Conservation (phyloP, 2,329 filamentous ascomycete species). For the Capronia americana region DNA sequence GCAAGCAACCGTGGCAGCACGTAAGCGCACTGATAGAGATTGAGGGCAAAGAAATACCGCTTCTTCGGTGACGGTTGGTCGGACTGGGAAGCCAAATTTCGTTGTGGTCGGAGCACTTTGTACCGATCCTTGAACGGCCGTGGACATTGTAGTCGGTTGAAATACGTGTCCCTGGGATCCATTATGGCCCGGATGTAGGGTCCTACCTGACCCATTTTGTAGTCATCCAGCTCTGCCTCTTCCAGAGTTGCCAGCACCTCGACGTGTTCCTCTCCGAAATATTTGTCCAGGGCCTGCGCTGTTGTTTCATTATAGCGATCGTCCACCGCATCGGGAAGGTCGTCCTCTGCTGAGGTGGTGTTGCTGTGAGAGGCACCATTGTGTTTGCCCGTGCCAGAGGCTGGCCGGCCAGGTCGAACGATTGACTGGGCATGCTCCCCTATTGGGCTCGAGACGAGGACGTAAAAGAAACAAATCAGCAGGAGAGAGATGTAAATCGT, state of each 20-base stretch:
- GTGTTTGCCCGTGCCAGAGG: not conserved
- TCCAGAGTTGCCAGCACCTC: not conserved
- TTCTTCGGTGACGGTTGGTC: constrained; percentile 5
- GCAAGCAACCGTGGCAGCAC: constrained; percentile 61
- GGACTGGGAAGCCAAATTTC: not conserved
- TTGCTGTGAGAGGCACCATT: not conserved
- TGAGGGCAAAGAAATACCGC: constrained; percentile 60
- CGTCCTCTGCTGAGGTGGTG: not conserved
- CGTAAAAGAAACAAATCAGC: constrained; percentile 14
- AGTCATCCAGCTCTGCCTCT: constrained; percentile 12
- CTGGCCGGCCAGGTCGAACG: constrained; percentile 1
- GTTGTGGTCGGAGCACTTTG: constrained; percentile 2
- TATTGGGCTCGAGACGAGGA: constrained; percentile 10
- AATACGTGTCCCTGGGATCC: constrained; percentile 16
- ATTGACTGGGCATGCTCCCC: constrained; percentile 2
- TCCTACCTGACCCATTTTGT: constrained; percentile 3
- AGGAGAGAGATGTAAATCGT: constrained; percentile 13
- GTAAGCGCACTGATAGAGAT: constrained; percentile 55
- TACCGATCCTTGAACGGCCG: constrained; percentile 10
- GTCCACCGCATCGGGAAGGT: not conserved
- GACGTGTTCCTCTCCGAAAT: not conserved
- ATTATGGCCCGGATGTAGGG: constrained; percentile 26
- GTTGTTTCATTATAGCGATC: not conserved
- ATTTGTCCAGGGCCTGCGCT: not conserved
- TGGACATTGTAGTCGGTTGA: constrained; percentile 22